Base-by-base conservation (phyloP, 164 flowering plant species). In the Aristolochia contorta region DNA sequence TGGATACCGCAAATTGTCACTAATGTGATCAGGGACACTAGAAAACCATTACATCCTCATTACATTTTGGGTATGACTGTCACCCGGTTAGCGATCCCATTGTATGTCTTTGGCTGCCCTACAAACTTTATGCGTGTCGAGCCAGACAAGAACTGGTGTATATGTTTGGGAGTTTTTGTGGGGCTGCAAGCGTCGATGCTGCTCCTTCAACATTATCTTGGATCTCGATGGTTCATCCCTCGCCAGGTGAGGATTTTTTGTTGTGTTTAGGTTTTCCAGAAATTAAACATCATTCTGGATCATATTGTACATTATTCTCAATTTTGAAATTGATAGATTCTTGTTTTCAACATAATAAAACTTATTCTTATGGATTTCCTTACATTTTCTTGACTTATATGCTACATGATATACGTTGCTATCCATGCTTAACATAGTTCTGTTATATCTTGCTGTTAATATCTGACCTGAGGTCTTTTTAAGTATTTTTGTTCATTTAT, bases 1-100 rank as follows among this genome's bases (percentile, higher is more conserved):
- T 93, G 99, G 99, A 79, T 93, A 59, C 99, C 99, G 61, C 99
- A 93, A 72, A 90, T 93, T 62, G 60, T 86, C 61, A 83, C 83
- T 49, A 93, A 86, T 70, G 82, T 88, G 23, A 56, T 82, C 58
- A 89, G 96, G 20, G 97, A 93, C 69, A 88, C 97, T 54, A 84
- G 99, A 74, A 93, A 93, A 70, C 89, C 97, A 7, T 75, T 93
- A 77, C 99, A 93, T 71, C 97, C 97, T 63, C 79, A 87, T 72
- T 93, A 90, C 75, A 86, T 93, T 66, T 27, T 93, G 64, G 99
- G 99, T 64, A 84, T 88, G 77, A 80, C 92, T 37, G 56, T 83
- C 45, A 90, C 96, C 58, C 94, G 99, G 27, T 75, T 90, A 21
- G 87, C 96, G 54, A 81, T 93, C 56, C 99, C 99, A n/a, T 58